Percentiles rank a stretch among this genome's conserved stretches.
These are phyloP conservation scores for Tricladium varicosporioides DNA, from an alignment of 2,329 filamentous ascomycete species.

Conservation along the genomic window DNA sequence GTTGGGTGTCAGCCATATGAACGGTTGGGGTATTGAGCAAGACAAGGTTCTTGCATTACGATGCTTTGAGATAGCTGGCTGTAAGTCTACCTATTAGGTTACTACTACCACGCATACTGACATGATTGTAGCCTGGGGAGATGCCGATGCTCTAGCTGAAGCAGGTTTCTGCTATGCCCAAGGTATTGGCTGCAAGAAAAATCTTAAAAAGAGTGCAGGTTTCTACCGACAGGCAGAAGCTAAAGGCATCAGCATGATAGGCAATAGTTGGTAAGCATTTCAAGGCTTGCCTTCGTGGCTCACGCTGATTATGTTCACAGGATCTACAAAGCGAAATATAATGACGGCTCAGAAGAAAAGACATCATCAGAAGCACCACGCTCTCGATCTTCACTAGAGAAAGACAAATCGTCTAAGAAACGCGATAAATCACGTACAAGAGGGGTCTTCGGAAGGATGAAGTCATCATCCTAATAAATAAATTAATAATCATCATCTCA, in stretches of 20 bases:
- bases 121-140: constrained; percentile 70
- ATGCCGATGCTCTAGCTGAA: constrained; percentile 89
- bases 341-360: constrained; percentile 52
- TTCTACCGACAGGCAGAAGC: constrained; percentile 89
- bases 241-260: constrained; percentile 95
- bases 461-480: constrained; percentile 7
- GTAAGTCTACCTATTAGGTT: constrained; percentile 45
- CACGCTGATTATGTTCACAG: constrained; percentile 42
- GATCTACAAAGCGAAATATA: constrained; percentile 97
- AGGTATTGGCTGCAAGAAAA: constrained; percentile 91
- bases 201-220: constrained; percentile 88
- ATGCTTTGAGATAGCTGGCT: constrained; percentile 94
- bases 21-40: constrained; percentile 95
- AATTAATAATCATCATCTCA: background rate
- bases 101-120: constrained; percentile 14
- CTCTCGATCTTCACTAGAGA: constrained; percentile 17
- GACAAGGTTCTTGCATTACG: constrained; percentile 84
- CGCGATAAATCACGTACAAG: constrained; percentile 76
- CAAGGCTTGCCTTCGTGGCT: background rate
- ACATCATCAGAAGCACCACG: constrained; percentile 36
- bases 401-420: constrained; percentile 54
- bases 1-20: constrained; percentile 93
- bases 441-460: constrained; percentile 62
- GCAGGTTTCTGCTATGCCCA: constrained; percentile 96
- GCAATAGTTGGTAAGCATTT: constrained; percentile 86